These are phyloP conservation scores for Acanthamoeba lugdunensis DNA, from an alignment of 208 protist genomes.

Conservation along the genomic window DNA sequence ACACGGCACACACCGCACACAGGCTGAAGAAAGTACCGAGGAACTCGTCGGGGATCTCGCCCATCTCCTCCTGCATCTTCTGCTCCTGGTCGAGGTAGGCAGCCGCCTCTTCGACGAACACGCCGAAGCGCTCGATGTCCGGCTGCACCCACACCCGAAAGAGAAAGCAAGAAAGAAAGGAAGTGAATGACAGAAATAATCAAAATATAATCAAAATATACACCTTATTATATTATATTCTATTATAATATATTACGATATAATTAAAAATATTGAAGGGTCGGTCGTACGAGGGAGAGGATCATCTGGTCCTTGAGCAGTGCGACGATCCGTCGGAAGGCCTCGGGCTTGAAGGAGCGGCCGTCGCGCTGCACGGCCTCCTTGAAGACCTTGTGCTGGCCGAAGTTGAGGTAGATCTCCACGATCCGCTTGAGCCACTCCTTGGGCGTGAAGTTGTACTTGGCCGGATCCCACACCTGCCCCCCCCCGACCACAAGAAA, in stretches of 20 bases:
- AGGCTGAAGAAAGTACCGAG: constrained; percentile 46
- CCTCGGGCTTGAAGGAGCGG: constrained; percentile 74
- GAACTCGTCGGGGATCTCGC: constrained; percentile 81
- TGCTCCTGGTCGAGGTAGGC: constrained; percentile 57
- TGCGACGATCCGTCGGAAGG: constrained; percentile 68
- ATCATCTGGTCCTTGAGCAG: constrained; percentile 74
- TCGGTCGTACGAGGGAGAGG: neutral
- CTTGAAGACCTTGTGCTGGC: constrained; percentile 57
- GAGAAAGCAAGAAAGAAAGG: neutral
- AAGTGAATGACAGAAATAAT: too few relatives aligned
- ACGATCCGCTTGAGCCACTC: constrained; percentile 73
- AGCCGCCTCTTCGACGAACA: constrained; percentile 67
- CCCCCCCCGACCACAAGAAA: neutral
- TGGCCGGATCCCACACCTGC: constrained; percentile 67
- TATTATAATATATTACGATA: too few relatives aligned
- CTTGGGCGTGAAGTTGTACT: constrained; percentile 71
- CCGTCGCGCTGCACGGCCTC: constrained; percentile 73
- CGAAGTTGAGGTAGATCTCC: constrained; percentile 80
- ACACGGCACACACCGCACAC: neutral
- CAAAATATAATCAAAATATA: too few relatives aligned
- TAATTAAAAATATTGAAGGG: too few relatives aligned
- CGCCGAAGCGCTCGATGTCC: constrained; percentile 72
- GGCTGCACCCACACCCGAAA: neutral
- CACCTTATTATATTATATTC: too few relatives aligned
- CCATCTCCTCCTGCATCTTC: constrained; percentile 73